Evolutionary conservation across 106 monocot species (phyloP).

Genomic region (Allium fistulosum): DNA sequence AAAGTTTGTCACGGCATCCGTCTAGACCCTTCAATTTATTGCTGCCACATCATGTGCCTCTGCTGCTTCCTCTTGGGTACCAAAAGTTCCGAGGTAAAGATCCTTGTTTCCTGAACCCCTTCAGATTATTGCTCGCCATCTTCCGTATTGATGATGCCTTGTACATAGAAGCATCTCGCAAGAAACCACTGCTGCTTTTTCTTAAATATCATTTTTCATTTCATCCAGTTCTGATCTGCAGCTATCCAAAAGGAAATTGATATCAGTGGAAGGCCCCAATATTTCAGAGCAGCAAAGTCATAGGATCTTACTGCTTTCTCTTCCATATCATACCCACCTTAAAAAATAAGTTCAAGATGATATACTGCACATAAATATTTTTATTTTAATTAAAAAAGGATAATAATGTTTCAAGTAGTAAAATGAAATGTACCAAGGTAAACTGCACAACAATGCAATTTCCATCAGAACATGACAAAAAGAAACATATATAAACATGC

Average conservation of each 20-base stretch:
- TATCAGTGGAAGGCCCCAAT: slow-evolving; percentile 98
- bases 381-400: too few relatives aligned
- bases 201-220: slow-evolving; percentile 73
- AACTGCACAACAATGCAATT: slow-evolving; percentile 39
- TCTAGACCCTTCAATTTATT: slow-evolving; percentile 89
- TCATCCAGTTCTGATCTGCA: slow-evolving; percentile 78
- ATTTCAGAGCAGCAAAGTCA: slow-evolving; percentile 95
- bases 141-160: slow-evolving; percentile 30
- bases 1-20: slow-evolving; percentile 97
- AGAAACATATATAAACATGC: neutral
- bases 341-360: neutral
- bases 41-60: slow-evolving; percentile 97
- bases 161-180: slow-evolving; percentile 91
- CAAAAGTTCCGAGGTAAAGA: slow-evolving; percentile 97
- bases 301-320: slow-evolving; percentile 97
- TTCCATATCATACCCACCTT: slow-evolving; percentile 97
- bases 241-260: slow-evolving; percentile 70
- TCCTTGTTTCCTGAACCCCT: slow-evolving; percentile 98
- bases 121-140: slow-evolving; percentile 96
- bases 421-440: slow-evolving; percentile 67
- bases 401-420: too few relatives aligned
- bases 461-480: slow-evolving; percentile 1
- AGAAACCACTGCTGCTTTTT: slow-evolving; percentile 97
- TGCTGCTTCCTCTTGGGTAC: slow-evolving; percentile 98
- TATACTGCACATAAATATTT: too few relatives aligned